Evolutionary conservation across 768 basidiomycete species (phyloP).

Genomic region (Mycena maculata): DNA sequence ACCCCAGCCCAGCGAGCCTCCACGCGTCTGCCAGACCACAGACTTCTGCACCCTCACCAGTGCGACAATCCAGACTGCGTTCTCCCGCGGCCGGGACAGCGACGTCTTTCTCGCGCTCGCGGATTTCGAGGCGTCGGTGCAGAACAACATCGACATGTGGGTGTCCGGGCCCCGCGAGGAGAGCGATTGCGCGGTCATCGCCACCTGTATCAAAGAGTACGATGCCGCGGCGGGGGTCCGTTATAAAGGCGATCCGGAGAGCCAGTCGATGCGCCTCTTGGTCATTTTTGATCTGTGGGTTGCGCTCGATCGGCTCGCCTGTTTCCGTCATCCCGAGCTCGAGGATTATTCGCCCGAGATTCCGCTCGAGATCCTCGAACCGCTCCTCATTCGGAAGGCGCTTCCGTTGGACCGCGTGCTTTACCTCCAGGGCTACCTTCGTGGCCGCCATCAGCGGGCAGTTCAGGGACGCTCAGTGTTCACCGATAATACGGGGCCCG

Average conservation of each 20-base stretch:
- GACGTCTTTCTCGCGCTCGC: slow-evolving; percentile 9
- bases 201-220: slow-evolving; percentile 42
- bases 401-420: slow-evolving; percentile 43
- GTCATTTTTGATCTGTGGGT: slow-evolving; percentile 62
- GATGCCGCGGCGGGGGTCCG: slow-evolving; percentile 36
- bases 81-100: not conserved
- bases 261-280: slow-evolving; percentile 56
- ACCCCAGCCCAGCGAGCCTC: not conserved
- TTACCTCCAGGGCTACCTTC: slow-evolving; percentile 44
- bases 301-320: slow-evolving; percentile 53
- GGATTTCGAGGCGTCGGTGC: slow-evolving; percentile 8
- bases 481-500: slow-evolving; percentile 29
- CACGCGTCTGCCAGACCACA: slow-evolving; percentile 1
- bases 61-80: not conserved
- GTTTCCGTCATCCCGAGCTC: slow-evolving; percentile 51
- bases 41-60: slow-evolving; percentile 4
- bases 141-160: slow-evolving; percentile 11
- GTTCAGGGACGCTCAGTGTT: slow-evolving; percentile 46
- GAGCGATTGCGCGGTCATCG: slow-evolving; percentile 39
- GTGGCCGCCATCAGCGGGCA: slow-evolving; percentile 38
- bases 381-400: slow-evolving; percentile 52
- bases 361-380: slow-evolving; percentile 48
- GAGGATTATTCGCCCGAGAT: slow-evolving; percentile 59
- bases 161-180: not conserved
- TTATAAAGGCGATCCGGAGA: slow-evolving; percentile 52